Conservation (phyloP, 1,139 yeast species). For the Zygotorulaspora mrakii region DNA sequence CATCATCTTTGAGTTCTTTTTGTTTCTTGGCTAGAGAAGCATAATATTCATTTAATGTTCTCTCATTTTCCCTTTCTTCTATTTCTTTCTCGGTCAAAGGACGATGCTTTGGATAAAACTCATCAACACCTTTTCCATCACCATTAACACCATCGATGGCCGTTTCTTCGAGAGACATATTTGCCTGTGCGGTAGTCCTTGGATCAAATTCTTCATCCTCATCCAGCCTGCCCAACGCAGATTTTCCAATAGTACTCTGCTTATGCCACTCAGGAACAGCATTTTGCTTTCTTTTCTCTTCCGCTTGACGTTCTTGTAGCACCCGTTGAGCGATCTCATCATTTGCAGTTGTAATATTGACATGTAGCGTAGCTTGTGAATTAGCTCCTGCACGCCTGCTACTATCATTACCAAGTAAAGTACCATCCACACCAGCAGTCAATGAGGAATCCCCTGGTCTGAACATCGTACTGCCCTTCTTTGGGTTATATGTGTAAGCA, state of each 20-base stretch:
- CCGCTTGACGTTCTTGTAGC: slow-evolving; percentile 60
- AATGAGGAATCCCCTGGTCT: slow-evolving; percentile 37
- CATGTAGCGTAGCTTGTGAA: slow-evolving; percentile 69
- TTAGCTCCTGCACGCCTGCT: slow-evolving; percentile 42
- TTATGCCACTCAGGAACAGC: slow-evolving; percentile 97
- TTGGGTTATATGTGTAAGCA: slow-evolving; percentile 52
- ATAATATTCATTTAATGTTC: slow-evolving; percentile 57
- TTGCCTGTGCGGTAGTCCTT: slow-evolving; percentile 25
- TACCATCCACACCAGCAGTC: slow-evolving; percentile 29
- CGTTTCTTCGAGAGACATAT: slow-evolving; percentile 17
- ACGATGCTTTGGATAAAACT: slow-evolving; percentile 19
- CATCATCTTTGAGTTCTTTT: slow-evolving; percentile 41
- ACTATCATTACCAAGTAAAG: slow-evolving; percentile 38
- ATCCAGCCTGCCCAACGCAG: slow-evolving; percentile 51
- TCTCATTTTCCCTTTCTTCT: slow-evolving; percentile 55
- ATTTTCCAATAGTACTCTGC: slow-evolving; percentile 77
- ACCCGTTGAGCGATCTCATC: slow-evolving; percentile 74
- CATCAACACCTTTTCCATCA: slow-evolving; percentile 14
- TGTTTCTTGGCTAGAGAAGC: slow-evolving; percentile 55
- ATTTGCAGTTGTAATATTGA: slow-evolving; percentile 79
- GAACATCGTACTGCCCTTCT: slow-evolving; percentile 42
- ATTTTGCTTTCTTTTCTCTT: slow-evolving; percentile 82
- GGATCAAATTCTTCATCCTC: slow-evolving; percentile 39
- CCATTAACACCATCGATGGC: slow-evolving; percentile 22
- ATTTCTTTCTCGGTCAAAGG: slow-evolving; percentile 33